Conservation (phyloP, 768 basidiomycete genomes). For the Heimioporus sp. region DNA sequence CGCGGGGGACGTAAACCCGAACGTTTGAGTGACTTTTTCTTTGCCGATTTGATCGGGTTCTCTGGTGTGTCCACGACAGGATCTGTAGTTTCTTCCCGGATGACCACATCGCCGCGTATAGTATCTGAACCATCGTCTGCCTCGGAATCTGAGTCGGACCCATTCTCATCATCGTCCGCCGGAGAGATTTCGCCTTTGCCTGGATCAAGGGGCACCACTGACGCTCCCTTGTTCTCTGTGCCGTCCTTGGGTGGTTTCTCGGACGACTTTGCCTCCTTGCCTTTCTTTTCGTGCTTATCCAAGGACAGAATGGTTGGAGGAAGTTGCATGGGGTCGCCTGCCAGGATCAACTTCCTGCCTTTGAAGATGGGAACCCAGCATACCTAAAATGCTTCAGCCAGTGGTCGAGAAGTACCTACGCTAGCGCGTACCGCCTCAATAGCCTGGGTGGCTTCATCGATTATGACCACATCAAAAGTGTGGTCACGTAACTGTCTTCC, state of each 20-base stretch:
- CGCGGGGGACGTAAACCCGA: slow-evolving; percentile 54
- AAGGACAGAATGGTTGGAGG: slow-evolving; percentile 88
- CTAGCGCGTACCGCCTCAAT: slow-evolving; percentile 75
- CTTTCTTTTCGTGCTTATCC: slow-evolving; percentile 40
- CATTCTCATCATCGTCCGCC: slow-evolving; percentile 1
- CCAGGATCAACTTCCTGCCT: slow-evolving; percentile 83
- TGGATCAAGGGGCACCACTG: neutral
- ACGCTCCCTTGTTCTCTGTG: neutral
- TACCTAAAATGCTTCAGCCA: slow-evolving; percentile 4
- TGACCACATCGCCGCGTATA: slow-evolving; percentile 17
- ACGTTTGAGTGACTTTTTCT: slow-evolving; percentile 11
- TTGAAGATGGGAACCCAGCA: slow-evolving; percentile 98
- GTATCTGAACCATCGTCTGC: slow-evolving; percentile 11
- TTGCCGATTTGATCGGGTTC: neutral
- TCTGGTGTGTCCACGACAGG: slow-evolving; percentile 1
- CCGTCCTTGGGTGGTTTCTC: neutral
- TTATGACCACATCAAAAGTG: slow-evolving; percentile 89
- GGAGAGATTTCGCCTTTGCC: neutral
- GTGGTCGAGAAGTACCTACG: neutral
- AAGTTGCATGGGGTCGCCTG: slow-evolving; percentile 94
- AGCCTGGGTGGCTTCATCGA: slow-evolving; percentile 98
- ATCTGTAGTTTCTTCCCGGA: slow-evolving; percentile 16
- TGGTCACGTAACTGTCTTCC: slow-evolving; percentile 74
- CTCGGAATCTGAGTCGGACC: slow-evolving; percentile 6
- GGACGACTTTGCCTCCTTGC: neutral